Conservation (phyloP, 2,329 filamentous ascomycete genomes). For the Fusarium dlaminii region DNA sequence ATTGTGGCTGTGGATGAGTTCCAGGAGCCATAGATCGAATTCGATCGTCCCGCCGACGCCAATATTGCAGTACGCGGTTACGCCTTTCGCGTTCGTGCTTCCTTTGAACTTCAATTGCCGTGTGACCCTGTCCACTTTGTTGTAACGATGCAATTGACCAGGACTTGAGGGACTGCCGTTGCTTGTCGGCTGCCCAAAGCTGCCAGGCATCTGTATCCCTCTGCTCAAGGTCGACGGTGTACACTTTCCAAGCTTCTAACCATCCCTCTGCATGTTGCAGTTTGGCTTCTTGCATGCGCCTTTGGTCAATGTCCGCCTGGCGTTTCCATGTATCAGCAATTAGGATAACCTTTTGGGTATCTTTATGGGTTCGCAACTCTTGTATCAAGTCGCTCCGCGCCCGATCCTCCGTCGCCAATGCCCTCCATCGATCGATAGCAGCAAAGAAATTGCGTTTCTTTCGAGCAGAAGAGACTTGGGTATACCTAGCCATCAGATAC, state of each 20-base stretch:
- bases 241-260: slow-evolving; percentile 38
- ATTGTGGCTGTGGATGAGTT: slow-evolving; percentile 17
- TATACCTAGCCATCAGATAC: slow-evolving; percentile 49
- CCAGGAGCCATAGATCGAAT: slow-evolving; percentile 13
- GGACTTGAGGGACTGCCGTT: slow-evolving; percentile 47
- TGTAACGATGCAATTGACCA: slow-evolving; percentile 52
- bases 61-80: slow-evolving; percentile 44
- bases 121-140: slow-evolving; percentile 51
- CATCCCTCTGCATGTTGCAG: slow-evolving; percentile 33
- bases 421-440: slow-evolving; percentile 46
- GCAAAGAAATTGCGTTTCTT: slow-evolving; percentile 47
- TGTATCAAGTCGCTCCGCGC: slow-evolving; percentile 25
- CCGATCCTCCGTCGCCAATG: slow-evolving; percentile 12
- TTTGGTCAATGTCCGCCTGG: slow-evolving; percentile 27
- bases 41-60: slow-evolving; percentile 41
- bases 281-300: slow-evolving; percentile 26
- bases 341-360: slow-evolving; percentile 8
- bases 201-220: slow-evolving; percentile 43
- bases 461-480: slow-evolving; percentile 46
- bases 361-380: slow-evolving; percentile 21
- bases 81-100: slow-evolving; percentile 48
- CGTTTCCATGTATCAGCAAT: slow-evolving; percentile 35
- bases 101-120: slow-evolving; percentile 46
- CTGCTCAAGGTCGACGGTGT: slow-evolving; percentile 35
- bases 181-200: slow-evolving; percentile 46